phyloP scores from a whole-genome alignment of 768 basidiomycete genomes.

The Boletellus ananas region DNA sequence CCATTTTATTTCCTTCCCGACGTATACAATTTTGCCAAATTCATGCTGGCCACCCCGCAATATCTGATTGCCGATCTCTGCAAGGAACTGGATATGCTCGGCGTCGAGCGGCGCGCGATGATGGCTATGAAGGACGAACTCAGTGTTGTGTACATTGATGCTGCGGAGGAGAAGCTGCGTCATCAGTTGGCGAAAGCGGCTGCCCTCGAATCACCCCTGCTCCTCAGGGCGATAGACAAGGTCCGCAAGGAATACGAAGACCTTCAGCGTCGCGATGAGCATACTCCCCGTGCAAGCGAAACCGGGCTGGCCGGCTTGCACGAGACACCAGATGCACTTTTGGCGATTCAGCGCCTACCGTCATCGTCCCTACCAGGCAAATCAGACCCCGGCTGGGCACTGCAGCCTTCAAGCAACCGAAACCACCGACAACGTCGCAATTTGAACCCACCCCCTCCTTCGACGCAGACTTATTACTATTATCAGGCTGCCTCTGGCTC shows the following conservation, averaged over 20 bases:
- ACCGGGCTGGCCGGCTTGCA: constrained; percentile 10
- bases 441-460: constrained; percentile 81
- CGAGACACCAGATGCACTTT: constrained; percentile 58
- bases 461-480: constrained; percentile 89
- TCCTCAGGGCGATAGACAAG: constrained; percentile 63
- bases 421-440: constrained; percentile 65
- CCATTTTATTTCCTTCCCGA: constrained; percentile 97
- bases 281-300: constrained; percentile 17
- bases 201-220: constrained; percentile 66
- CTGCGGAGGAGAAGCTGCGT: constrained; percentile 71
- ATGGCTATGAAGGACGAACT: constrained; percentile 70
- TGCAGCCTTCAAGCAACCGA: constrained; percentile 31
- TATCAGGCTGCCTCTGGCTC: constrained; percentile 93
- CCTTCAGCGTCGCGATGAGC: constrained; percentile 40
- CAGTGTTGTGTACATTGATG: constrained; percentile 74
- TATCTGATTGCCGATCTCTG: constrained; percentile 76
- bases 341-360: constrained; percentile 40
- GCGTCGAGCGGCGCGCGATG: constrained; percentile 62
- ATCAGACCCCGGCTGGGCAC: constrained; percentile 3
- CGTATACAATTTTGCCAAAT: constrained; percentile 81
- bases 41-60: constrained; percentile 92
- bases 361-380: constrained; percentile 3
- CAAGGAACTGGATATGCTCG: constrained; percentile 69
- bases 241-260: constrained; percentile 54
- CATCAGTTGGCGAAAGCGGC: constrained; percentile 76